These are phyloP conservation scores for Rhizopus arrhizus DNA, from an alignment of 371 early-diverging fungal species.

Conservation along the genomic window DNA sequence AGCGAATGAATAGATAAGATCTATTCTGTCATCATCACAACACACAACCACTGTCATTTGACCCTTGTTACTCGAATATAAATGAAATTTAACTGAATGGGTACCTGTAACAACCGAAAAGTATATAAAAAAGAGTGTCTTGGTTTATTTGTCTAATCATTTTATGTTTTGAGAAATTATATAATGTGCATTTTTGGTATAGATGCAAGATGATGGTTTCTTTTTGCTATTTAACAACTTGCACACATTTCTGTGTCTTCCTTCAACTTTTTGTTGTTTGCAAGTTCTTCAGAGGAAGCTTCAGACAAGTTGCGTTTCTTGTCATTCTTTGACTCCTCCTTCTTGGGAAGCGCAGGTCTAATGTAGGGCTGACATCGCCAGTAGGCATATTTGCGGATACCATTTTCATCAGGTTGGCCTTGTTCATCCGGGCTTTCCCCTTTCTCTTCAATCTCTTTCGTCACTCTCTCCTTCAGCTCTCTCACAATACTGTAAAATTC, in stretches of 20 bases:
- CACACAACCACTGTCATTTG: too few relatives aligned
- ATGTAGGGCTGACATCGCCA: slow-evolving; percentile 79
- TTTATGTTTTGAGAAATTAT: neutral
- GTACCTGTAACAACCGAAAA: too few relatives aligned
- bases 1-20: too few relatives aligned
- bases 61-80: too few relatives aligned
- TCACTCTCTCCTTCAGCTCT: slow-evolving; percentile 65
- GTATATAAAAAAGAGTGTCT: too few relatives aligned
- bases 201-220: neutral
- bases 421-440: slow-evolving; percentile 36
- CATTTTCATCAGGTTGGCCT: slow-evolving; percentile 57
- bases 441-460: slow-evolving; percentile 42
- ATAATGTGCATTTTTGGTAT: neutral
- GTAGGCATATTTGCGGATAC: slow-evolving; percentile 68
- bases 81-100: too few relatives aligned
- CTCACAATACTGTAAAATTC: slow-evolving; percentile 59
- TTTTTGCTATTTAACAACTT: neutral
- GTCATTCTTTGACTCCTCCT: slow-evolving; percentile 22
- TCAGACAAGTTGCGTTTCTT: slow-evolving; percentile 17
- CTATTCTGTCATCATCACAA: too few relatives aligned
- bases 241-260: slow-evolving; percentile 9
- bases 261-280: slow-evolving; percentile 22
- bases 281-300: slow-evolving; percentile 2
- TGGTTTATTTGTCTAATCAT: neutral
- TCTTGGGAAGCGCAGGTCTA: slow-evolving; percentile 51